A percentile compares a stretch with the other conserved stretches of the same genome.
phyloP scores from a whole-genome alignment of 1,284 basidiomycete genomes.

The Microbotryomycetes sp. region DNA sequence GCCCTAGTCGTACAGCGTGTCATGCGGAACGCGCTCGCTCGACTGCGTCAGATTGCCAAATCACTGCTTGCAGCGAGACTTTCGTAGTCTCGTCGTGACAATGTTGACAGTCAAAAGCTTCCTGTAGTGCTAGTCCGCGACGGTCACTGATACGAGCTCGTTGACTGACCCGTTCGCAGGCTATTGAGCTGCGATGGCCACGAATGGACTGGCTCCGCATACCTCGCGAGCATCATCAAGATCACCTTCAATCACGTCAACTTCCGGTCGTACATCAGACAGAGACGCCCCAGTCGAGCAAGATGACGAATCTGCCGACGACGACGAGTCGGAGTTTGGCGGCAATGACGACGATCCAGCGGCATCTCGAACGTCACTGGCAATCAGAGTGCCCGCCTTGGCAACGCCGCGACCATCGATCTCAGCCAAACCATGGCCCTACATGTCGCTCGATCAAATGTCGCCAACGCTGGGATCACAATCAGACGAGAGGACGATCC shows the following conservation, averaged over 20 bases:
- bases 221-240: slow-evolving; percentile 23
- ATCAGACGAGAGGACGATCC: slow-evolving; percentile 14
- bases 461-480: neutral
- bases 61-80: too few species aligned
- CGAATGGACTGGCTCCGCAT: neutral
- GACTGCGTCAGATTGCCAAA: too few species aligned
- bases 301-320: slow-evolving; percentile 15
- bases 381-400: slow-evolving; percentile 25
- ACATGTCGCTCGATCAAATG: neutral
- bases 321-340: slow-evolving; percentile 25
- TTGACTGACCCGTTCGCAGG: too few species aligned
- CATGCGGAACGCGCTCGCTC: too few species aligned
- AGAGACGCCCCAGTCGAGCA: slow-evolving; percentile 33
- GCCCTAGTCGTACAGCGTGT: too few species aligned
- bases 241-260: slow-evolving; percentile 36
- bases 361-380: slow-evolving; percentile 6
- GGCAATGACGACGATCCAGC: slow-evolving; percentile 11
- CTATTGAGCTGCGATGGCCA: neutral
- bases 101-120: too few species aligned
- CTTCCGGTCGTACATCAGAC: slow-evolving; percentile 38
- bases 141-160: too few species aligned
- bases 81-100: too few species aligned
- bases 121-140: too few species aligned
- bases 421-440: neutral
- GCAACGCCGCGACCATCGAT: slow-evolving; percentile 36